Evolutionary conservation across 176 grass and related monocot genomes (phyloP).

Genomic region (Oryza glaberrima): DNA sequence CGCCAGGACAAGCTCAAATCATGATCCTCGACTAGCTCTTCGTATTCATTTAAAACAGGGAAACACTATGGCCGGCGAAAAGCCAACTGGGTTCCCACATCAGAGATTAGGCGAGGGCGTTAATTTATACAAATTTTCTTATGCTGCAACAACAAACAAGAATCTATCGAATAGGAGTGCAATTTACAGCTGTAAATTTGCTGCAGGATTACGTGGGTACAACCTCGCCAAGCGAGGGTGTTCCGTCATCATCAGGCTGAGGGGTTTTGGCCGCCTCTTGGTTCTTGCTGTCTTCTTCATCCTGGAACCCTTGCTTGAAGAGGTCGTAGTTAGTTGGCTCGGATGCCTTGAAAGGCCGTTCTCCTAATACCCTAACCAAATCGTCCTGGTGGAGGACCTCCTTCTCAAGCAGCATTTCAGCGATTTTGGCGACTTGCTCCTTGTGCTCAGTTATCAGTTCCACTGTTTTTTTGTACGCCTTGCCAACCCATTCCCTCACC

Average conservation of each 20-base stretch:
- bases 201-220: slow-evolving; percentile 55
- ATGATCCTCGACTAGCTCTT: slow-evolving; percentile 34
- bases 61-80: neutral
- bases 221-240: slow-evolving; percentile 63
- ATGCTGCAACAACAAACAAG: slow-evolving; percentile 43
- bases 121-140: slow-evolving; percentile 58
- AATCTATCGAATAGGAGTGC: slow-evolving; percentile 34
- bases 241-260: slow-evolving; percentile 43
- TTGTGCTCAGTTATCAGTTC: slow-evolving; percentile 85
- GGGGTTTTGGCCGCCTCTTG: slow-evolving; percentile 26
- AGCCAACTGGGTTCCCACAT: slow-evolving; percentile 42
- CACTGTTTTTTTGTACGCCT: slow-evolving; percentile 72
- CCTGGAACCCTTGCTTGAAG: slow-evolving; percentile 79
- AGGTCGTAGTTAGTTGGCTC: slow-evolving; percentile 83
- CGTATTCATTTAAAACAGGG: slow-evolving; percentile 30
- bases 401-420: slow-evolving; percentile 89
- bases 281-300: slow-evolving; percentile 57
- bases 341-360: slow-evolving; percentile 71
- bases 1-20: slow-evolving; percentile 38
- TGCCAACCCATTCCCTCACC: slow-evolving; percentile 91
- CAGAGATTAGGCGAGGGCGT: slow-evolving; percentile 40
- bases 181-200: slow-evolving; percentile 37
- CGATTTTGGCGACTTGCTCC: slow-evolving; percentile 72
- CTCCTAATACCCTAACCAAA: slow-evolving; percentile 72
- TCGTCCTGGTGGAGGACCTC: slow-evolving; percentile 96